These are phyloP conservation scores for Naganishia vaughanmartiniae DNA, from an alignment of 768 basidiomycete genomes.

Conservation along the genomic window DNA sequence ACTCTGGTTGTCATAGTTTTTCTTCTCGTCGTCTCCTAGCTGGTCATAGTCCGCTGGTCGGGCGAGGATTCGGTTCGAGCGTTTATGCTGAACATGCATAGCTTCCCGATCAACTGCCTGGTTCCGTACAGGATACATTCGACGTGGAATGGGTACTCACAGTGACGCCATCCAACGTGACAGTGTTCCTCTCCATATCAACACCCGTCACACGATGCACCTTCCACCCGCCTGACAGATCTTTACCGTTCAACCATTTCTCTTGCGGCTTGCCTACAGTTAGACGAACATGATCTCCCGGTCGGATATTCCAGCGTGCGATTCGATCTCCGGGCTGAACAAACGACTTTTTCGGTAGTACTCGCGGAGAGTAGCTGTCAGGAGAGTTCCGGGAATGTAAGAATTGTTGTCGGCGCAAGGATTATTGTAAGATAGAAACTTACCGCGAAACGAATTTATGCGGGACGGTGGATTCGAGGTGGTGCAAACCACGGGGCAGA, in stretches of 20 bases:
- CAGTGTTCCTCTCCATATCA: slow-evolving; percentile 44
- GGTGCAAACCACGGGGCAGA: slow-evolving; percentile 30
- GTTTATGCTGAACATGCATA: slow-evolving; percentile 35
- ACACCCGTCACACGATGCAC: slow-evolving; percentile 44
- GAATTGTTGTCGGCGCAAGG: neutral
- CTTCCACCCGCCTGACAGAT: slow-evolving; percentile 41
- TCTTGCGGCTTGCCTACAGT: slow-evolving; percentile 42
- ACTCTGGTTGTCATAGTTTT: slow-evolving; percentile 35
- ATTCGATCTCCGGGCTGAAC: slow-evolving; percentile 42
- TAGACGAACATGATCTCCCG: slow-evolving; percentile 48
- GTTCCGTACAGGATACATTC: too few species aligned
- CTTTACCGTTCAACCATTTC: slow-evolving; percentile 42
- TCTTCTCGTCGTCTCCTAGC: slow-evolving; percentile 32
- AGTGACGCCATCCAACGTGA: slow-evolving; percentile 42
- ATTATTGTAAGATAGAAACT: neutral
- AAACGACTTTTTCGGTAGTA: slow-evolving; percentile 34
- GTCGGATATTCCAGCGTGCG: slow-evolving; percentile 45
- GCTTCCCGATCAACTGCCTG: too few species aligned
- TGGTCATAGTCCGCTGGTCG: slow-evolving; percentile 37
- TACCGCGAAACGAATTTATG: slow-evolving; percentile 33
- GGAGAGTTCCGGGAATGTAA: neutral
- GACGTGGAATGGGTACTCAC: slow-evolving; percentile 36
- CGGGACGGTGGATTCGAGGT: slow-evolving; percentile 32
- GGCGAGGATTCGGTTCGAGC: slow-evolving; percentile 35
- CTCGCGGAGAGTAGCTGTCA: slow-evolving; percentile 32